Evolutionary conservation across 192 early-diverging fungal genomes (phyloP).

Genomic region (Phlyctochytrium bullatum): DNA sequence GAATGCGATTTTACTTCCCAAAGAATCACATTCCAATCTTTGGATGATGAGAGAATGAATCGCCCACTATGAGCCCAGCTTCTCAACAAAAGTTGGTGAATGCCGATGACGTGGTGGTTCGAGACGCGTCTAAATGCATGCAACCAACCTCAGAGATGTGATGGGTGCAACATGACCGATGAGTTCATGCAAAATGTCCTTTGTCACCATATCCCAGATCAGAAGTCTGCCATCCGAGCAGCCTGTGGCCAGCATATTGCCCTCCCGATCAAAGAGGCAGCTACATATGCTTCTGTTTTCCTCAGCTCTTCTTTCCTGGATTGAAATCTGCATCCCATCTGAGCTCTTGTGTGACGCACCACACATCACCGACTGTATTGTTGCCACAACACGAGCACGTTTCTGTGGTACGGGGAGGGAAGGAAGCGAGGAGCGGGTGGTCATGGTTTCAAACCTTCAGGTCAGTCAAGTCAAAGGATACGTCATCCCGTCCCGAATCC

Average conservation of each 20-base stretch:
- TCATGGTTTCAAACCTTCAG: too few species aligned
- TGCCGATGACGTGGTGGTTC: too few species aligned
- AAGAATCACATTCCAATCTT: conserved; percentile 78
- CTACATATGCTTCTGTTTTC: background rate
- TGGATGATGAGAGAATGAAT: conserved; percentile 74
- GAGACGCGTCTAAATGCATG: background rate
- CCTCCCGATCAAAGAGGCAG: conserved; percentile 69
- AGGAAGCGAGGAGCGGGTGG: too few species aligned
- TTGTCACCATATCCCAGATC: conserved; percentile 88
- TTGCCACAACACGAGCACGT: too few species aligned
- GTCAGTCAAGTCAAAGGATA: too few species aligned
- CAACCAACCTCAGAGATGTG: conserved; percentile 67
- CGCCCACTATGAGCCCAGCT: conserved; percentile 84
- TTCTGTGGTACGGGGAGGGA: too few species aligned
- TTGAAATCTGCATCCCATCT: background rate
- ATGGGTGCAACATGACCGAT: conserved; percentile 74
- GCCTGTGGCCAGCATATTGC: conserved; percentile 77
- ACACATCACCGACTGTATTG: too few species aligned
- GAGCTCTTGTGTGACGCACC: too few species aligned
- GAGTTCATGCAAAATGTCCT: conserved; percentile 67
- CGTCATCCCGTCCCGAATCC: too few species aligned
- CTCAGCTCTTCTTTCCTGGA: background rate
- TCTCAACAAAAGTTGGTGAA: too few species aligned
- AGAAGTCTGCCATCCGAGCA: conserved; percentile 74
- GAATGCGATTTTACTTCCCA: conserved; percentile 76